Conservation (phyloP, 805 yeast genomes). For the Wickerhamomyces alni region DNA sequence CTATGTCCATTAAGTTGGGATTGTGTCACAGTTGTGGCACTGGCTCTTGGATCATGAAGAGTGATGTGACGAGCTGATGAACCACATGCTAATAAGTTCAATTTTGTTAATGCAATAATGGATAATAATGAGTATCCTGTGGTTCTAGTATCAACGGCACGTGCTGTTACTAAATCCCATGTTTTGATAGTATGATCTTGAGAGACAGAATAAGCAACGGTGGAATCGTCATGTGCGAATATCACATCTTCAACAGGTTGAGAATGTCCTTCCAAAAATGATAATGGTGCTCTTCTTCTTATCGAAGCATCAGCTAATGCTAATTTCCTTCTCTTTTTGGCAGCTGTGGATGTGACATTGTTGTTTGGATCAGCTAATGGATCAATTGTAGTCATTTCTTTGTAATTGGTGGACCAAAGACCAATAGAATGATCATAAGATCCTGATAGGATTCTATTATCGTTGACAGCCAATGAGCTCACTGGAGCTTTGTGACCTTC, state of each 20-base stretch:
- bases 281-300: slow-evolving; percentile 76
- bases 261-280: slow-evolving; percentile 72
- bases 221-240: slow-evolving; percentile 64
- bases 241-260: slow-evolving; percentile 84
- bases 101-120: slow-evolving; percentile 56
- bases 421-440: slow-evolving; percentile 77
- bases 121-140: slow-evolving; percentile 84
- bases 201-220: slow-evolving; percentile 90
- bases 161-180: slow-evolving; percentile 89
- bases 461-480: slow-evolving; percentile 52
- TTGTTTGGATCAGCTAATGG: slow-evolving; percentile 39
- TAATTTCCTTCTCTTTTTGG: slow-evolving; percentile 82
- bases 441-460: slow-evolving; percentile 72
- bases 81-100: slow-evolving; percentile 82
- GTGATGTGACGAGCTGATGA: slow-evolving; percentile 97
- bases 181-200: slow-evolving; percentile 94
- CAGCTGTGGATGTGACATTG: slow-evolving; percentile 60
- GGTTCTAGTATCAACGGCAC: slow-evolving; percentile 80
- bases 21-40: slow-evolving; percentile 53
- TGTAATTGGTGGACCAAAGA: slow-evolving; percentile 82
- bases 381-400: slow-evolving; percentile 70
- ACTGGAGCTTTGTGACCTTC: slow-evolving; percentile 90
- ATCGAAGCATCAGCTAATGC: slow-evolving; percentile 72
- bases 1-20: slow-evolving; percentile 84
- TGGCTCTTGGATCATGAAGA: slow-evolving; percentile 82